These are phyloP conservation scores for Rhodofomes roseus DNA, from an alignment of 1,284 basidiomycete genomes.

Conservation along the genomic window DNA sequence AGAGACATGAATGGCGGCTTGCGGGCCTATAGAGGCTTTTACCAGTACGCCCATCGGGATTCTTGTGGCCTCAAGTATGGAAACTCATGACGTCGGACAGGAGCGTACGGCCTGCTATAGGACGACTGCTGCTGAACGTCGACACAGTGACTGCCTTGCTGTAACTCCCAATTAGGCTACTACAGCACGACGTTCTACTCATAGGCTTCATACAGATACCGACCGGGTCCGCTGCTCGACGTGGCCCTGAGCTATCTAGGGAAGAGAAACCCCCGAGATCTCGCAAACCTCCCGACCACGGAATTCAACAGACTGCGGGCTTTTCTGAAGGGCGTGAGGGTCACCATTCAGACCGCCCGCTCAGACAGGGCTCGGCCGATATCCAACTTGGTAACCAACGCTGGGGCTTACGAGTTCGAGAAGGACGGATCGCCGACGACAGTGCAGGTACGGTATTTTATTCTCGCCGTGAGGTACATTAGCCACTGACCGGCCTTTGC, in stretches of 20 bases:
- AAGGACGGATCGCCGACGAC: constrained; percentile 29
- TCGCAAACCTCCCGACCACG: constrained; percentile 15
- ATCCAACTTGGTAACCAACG: constrained; percentile 17
- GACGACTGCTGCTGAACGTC: constrained; percentile 22
- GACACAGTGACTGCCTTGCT: constrained; percentile 19
- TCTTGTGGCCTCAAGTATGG: too few relatives aligned
- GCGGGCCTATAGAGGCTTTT: constrained; percentile 14
- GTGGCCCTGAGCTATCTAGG: constrained; percentile 25
- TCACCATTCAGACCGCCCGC: constrained; percentile 12
- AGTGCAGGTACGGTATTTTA: constrained; percentile 27
- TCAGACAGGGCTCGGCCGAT: constrained; percentile 18
- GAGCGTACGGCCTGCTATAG: constrained; percentile 20
- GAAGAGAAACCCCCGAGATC: constrained; percentile 15
- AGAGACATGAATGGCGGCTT: constrained; percentile 10
- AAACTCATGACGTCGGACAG: background rate
- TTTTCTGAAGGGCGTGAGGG: constrained; percentile 30
- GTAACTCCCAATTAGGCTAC: constrained; percentile 8
- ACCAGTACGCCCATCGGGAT: constrained; percentile 5
- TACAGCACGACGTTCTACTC: background rate
- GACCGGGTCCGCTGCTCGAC: constrained; percentile 26
- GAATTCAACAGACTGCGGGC: constrained; percentile 27
- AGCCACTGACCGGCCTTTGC: background rate
- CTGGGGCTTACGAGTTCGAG: constrained; percentile 28
- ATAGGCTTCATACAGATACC: constrained; percentile 26
- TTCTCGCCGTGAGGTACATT: background rate